phyloP scores from a whole-genome alignment of 1,139 yeast species.

The Hyphopichia wangnamkhiaoensis region DNA sequence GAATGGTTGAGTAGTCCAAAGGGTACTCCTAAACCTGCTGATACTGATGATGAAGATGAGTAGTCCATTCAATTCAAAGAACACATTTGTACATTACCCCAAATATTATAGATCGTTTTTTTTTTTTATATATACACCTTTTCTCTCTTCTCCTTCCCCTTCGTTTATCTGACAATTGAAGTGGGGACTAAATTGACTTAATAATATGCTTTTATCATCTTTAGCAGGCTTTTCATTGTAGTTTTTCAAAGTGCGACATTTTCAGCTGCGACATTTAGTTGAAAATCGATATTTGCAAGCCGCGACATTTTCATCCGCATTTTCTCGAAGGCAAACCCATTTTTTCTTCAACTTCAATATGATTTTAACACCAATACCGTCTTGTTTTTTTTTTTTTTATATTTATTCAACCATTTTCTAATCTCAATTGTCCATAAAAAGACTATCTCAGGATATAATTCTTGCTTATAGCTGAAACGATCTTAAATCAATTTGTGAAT shows the following conservation, averaged over 20 bases:
- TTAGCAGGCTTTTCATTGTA: neutral
- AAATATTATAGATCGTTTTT: neutral
- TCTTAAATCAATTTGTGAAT: too few relatives aligned
- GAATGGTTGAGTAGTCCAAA: conserved; percentile 96
- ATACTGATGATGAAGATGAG: conserved; percentile 89
- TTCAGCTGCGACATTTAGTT: conserved; percentile 1
- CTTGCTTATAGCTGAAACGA: too few relatives aligned
- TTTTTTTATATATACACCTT: neutral
- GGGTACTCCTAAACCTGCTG: conserved; percentile 94
- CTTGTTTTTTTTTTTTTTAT: too few relatives aligned
- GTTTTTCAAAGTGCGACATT: conserved; percentile 4
- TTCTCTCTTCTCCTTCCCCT: neutral
- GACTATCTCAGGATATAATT: too few relatives aligned
- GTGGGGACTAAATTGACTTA: neutral
- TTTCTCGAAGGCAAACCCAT: conserved; percentile 16
- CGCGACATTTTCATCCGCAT: conserved; percentile 6
- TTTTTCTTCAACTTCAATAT: neutral
- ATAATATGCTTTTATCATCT: neutral
- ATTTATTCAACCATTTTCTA: too few relatives aligned
- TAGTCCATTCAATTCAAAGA: neutral
- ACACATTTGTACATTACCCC: conserved; percentile 1
- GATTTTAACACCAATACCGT: too few relatives aligned
- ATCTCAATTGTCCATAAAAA: too few relatives aligned
- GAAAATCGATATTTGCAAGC: too few relatives aligned
- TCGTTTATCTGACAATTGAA: neutral